Evolutionary conservation across 306 rosid genomes (phyloP).

Genomic region (Spatholobus suberectus): DNA sequence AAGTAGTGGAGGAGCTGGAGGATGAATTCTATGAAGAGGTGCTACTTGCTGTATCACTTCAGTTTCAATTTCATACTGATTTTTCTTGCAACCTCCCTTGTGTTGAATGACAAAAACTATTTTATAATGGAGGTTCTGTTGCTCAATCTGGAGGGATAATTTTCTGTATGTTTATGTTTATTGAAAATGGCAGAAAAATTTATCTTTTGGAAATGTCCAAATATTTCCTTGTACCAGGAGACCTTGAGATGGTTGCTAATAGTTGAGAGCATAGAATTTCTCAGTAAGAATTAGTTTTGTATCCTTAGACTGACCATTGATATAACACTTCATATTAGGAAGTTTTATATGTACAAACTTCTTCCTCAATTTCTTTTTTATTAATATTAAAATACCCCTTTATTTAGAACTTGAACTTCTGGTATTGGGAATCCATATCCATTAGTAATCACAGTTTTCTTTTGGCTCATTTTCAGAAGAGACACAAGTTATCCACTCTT

Average conservation of each 20-base stretch:
- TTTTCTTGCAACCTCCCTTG: slow-evolving; percentile 40
- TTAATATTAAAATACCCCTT: slow-evolving; percentile 22
- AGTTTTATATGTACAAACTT: slow-evolving; percentile 15
- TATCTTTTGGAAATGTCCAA: slow-evolving; percentile 33
- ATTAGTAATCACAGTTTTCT: slow-evolving; percentile 3
- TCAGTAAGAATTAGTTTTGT: slow-evolving; percentile 34
- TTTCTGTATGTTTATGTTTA: slow-evolving; percentile 24
- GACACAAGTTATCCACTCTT: not conserved
- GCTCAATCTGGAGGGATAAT: slow-evolving; percentile 26
- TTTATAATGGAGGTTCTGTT: slow-evolving; percentile 37
- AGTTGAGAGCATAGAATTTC: slow-evolving; percentile 27
- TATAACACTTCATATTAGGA: slow-evolving; percentile 34
- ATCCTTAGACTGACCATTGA: slow-evolving; percentile 6
- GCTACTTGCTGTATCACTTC: slow-evolving; percentile 55
- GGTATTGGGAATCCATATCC: slow-evolving; percentile 11
- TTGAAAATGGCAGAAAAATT: not conserved
- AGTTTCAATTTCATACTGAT: slow-evolving; percentile 42
- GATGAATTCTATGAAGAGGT: slow-evolving; percentile 96
- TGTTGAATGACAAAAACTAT: slow-evolving; percentile 30
- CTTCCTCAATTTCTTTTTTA: slow-evolving; percentile 18
- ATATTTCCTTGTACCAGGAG: slow-evolving; percentile 27
- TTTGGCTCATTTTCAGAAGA: slow-evolving; percentile 9
- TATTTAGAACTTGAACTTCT: slow-evolving; percentile 25
- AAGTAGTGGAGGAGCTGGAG: slow-evolving; percentile 83
- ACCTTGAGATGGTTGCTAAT: slow-evolving; percentile 25